phyloP scores from a whole-genome alignment of 2,329 filamentous ascomycete species.

The Elsinoe fawcettii region DNA sequence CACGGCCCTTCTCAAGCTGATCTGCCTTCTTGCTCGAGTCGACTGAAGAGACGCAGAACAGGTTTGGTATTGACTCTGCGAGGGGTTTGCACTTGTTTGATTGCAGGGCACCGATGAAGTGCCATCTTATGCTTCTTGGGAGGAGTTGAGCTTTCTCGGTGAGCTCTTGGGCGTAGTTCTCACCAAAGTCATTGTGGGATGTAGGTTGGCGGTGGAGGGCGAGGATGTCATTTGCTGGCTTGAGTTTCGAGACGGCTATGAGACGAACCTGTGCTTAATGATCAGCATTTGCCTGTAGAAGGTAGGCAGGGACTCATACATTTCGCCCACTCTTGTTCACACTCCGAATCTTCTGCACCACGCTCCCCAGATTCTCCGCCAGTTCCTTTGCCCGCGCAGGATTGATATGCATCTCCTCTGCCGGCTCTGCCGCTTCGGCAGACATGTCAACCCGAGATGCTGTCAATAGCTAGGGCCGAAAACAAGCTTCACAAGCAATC shows the following conservation, averaged over 20 bases:
- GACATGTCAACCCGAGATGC: constrained; percentile 2
- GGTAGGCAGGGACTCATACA: constrained; percentile 20
- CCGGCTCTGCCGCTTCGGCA: not conserved
- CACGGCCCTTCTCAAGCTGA: constrained; percentile 68
- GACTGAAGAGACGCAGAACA: constrained; percentile 87
- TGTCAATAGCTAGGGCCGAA: not conserved
- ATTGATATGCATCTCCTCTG: constrained; percentile 30
- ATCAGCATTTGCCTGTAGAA: not conserved
- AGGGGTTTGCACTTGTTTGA: constrained; percentile 87
- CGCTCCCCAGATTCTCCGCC: constrained; percentile 37
- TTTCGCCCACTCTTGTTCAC: constrained; percentile 30
- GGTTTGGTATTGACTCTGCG: constrained; percentile 72
- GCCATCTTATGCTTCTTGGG: constrained; percentile 73
- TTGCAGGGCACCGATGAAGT: constrained; percentile 93
- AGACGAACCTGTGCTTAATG: constrained; percentile 60
- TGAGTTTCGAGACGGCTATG: constrained; percentile 93
- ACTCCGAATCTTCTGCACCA: constrained; percentile 35
- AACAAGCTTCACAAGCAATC: not conserved
- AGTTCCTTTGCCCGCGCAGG: constrained; percentile 39
- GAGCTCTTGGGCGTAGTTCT: constrained; percentile 84
- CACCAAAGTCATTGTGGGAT: constrained; percentile 74
- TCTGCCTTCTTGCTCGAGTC: constrained; percentile 83
- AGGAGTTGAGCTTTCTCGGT: constrained; percentile 75
- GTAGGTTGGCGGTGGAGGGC: constrained; percentile 57
- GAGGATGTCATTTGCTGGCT: constrained; percentile 84